Percentiles rank a stretch among this genome's conserved stretches.
These are phyloP conservation scores for Neonectria faginata DNA, from an alignment of 2,329 filamentous ascomycete genomes.

Conservation along the genomic window DNA sequence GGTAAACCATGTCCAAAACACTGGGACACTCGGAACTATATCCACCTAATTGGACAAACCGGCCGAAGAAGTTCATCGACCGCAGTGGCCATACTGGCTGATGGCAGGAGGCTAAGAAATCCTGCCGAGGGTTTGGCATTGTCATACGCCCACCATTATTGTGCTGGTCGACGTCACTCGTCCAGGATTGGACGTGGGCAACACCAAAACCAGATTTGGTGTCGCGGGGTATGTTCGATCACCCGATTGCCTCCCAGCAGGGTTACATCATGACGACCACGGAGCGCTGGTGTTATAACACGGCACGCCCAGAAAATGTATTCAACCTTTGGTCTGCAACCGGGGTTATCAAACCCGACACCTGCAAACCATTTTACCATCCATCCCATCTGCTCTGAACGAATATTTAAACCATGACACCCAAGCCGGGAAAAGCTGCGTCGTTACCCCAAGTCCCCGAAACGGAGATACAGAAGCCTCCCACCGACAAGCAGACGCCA, in stretches of 20 bases:
- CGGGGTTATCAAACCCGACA: conserved; percentile 4
- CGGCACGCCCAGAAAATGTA: conserved; percentile 10
- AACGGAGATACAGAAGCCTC: not conserved
- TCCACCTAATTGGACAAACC: not conserved
- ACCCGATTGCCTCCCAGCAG: conserved; percentile 37
- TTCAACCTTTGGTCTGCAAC: conserved; percentile 4
- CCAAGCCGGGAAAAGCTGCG: not conserved
- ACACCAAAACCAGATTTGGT: conserved; percentile 40
- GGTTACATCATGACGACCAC: conserved; percentile 42
- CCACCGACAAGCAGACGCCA: not conserved
- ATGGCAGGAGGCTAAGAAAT: not conserved
- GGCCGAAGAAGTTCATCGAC: not conserved
- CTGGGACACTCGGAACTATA: not conserved
- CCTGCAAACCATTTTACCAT: not conserved
- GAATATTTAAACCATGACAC: conserved; percentile 3
- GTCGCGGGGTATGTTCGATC: conserved; percentile 36
- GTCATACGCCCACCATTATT: conserved; percentile 5
- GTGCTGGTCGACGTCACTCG: conserved; percentile 42
- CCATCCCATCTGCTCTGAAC: not conserved
- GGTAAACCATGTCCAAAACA: not conserved
- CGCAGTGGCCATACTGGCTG: not conserved
- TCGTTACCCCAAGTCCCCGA: not conserved
- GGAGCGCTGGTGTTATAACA: conserved; percentile 19
- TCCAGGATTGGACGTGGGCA: conserved; percentile 32
- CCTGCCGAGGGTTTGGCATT: not conserved